Base-by-base conservation (phyloP, 169 alveolate genomes). In the Plasmodium cynomolgi region DNA sequence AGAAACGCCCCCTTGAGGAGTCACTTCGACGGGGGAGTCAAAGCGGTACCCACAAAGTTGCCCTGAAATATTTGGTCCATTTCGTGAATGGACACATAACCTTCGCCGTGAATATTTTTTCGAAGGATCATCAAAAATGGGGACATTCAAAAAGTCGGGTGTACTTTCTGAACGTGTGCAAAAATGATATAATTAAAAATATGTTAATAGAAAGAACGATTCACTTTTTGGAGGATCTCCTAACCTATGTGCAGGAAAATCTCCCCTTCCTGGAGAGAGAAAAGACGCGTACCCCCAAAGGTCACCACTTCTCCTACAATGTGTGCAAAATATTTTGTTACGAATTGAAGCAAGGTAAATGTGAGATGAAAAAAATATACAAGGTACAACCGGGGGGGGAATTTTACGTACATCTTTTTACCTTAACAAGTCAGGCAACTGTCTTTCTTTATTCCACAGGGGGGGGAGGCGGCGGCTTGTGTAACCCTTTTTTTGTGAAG, bases 81-180 rank as follows among this genome's bases (percentile, higher is more conserved):
- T 86, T 86, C n/a, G 72, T 86, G 81, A 86, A 86, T 86, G 93
- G 82, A 2, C 93, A 86, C 50, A 86, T 71, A 39, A 71, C 93
- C 33, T 86, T 54, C 71, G 56, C 80, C 11, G 86, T 75, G 39
- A 50, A 86, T 86, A 54, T 86, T 54, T 86, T 86, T 86, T 56
- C 71, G 31, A 54, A 86, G 33, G 26, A 62, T 6, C 68, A 86
- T 56, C 72, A 86, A 77, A 75, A 86, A 71, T 20, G 80, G 72
- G 81, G 31, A 29, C 41, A 31, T 11, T 86, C 93, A 75, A 29
- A 17, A 20, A 56, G 41, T 34, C 39, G 72, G 73, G 54, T 86
- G 29, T 58, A 86, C 47, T 75, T 86, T 86, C 11, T 86, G 41
- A 86, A 86, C 54, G 37, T 86, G 44, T 54, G 81, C 23, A 86